Percentiles rank a stretch among this genome's conserved stretches.
phyloP scores from a whole-genome alignment of 176 grass and related monocot species.

The Zoysia japonica region DNA sequence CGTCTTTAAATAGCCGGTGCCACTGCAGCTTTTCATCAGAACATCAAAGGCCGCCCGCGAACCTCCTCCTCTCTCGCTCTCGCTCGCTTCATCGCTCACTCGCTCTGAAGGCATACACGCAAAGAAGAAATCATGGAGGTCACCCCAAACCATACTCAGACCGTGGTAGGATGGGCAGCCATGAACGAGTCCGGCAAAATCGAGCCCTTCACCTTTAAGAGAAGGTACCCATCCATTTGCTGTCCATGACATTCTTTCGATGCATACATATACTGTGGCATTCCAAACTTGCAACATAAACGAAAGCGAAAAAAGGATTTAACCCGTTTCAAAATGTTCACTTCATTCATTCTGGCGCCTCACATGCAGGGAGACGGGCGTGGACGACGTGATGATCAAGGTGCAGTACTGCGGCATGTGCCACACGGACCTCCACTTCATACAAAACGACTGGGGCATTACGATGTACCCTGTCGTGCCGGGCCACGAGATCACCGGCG shows the following conservation, averaged over 20 bases:
- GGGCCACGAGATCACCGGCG: conserved; percentile 83
- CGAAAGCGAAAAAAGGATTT: too few species aligned
- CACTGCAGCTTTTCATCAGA: not conserved
- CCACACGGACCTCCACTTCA: conserved; percentile 83
- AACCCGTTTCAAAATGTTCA: not conserved
- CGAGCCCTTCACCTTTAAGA: conserved; percentile 62
- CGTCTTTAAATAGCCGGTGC: not conserved
- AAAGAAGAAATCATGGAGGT: conserved; percentile 42
- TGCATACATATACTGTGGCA: too few species aligned
- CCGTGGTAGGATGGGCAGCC: conserved; percentile 70
- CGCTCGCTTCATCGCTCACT: not conserved
- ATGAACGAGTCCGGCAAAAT: conserved; percentile 62
- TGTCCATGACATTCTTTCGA: too few species aligned
- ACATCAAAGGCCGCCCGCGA: not conserved
- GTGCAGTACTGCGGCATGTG: conserved; percentile 85
- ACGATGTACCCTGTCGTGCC: conserved; percentile 80
- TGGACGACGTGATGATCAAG: conserved; percentile 80
- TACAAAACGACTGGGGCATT: conserved; percentile 85
- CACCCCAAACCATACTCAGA: conserved; percentile 67
- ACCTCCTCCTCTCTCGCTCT: not conserved
- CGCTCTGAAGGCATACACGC: not conserved
- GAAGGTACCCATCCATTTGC: conserved; percentile 44
- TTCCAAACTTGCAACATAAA: too few species aligned
- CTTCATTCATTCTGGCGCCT: not conserved
- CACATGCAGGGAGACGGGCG: conserved; percentile 51